phyloP scores from a whole-genome alignment of 257 asterid species.

The Verbascum thapsus region DNA sequence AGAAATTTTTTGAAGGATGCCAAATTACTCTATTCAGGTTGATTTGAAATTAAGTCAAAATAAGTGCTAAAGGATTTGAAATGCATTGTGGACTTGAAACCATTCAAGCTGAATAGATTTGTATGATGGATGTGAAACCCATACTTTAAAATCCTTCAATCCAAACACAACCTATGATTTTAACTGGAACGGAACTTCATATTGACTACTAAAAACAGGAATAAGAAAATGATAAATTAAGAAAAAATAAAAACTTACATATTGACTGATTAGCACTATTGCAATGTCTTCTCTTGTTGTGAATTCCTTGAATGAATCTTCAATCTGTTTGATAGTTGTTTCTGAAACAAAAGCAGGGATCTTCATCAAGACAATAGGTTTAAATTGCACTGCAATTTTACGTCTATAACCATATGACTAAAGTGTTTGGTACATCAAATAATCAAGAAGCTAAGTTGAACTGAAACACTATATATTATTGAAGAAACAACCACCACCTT shows the following conservation, averaged over 20 bases:
- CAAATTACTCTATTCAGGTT: too few relatives aligned
- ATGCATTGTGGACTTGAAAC: too few relatives aligned
- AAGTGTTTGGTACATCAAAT: not conserved
- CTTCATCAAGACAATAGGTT: conserved; percentile 9
- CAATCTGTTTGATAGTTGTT: conserved; percentile 82
- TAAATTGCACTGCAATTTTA: not conserved
- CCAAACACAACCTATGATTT: too few relatives aligned
- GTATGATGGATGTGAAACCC: too few relatives aligned
- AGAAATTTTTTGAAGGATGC: too few relatives aligned
- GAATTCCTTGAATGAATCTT: conserved; percentile 88
- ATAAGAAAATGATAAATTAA: conserved; percentile 7
- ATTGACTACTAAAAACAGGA: not conserved
- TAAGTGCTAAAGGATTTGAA: too few relatives aligned
- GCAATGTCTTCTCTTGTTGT: conserved; percentile 87
- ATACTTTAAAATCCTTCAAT: too few relatives aligned
- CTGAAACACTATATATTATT: not conserved
- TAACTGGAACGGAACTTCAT: too few relatives aligned
- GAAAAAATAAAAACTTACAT: conserved; percentile 48
- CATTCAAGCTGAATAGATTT: too few relatives aligned
- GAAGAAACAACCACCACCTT: not conserved
- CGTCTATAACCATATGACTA: conserved; percentile 6
- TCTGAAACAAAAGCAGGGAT: conserved; percentile 45
- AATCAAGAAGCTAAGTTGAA: not conserved
- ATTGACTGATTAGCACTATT: conserved; percentile 89
- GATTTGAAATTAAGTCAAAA: too few relatives aligned